These are phyloP conservation scores for Gonium pectorale DNA, from an alignment of 139 green algal genomes.

Conservation along the genomic window DNA sequence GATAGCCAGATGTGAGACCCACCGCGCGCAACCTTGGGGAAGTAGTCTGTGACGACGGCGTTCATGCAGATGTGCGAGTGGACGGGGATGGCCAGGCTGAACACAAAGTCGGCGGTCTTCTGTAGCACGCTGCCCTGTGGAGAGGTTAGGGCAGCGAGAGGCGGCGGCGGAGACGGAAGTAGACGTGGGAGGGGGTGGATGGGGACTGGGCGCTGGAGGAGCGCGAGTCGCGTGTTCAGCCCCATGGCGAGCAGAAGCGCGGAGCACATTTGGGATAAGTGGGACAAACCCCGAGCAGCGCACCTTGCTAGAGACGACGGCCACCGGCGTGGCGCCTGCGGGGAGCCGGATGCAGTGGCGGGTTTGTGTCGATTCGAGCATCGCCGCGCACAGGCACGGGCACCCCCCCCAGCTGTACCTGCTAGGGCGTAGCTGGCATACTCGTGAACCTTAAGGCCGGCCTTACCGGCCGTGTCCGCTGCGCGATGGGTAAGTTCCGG, in stretches of 20 bases:
- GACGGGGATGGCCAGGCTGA: conserved; percentile 72
- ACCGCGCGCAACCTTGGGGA: conserved; percentile 71
- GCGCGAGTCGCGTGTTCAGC: too few relatives aligned
- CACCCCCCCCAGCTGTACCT: too few relatives aligned
- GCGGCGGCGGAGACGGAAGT: neutral
- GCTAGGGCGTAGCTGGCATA: conserved; percentile 62
- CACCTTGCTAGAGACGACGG: conserved; percentile 45
- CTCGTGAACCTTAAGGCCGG: conserved; percentile 64
- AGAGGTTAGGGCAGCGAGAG: neutral
- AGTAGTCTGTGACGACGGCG: conserved; percentile 82
- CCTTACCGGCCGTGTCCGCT: conserved; percentile 68
- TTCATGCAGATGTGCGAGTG: conserved; percentile 85
- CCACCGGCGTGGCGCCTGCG: conserved; percentile 44
- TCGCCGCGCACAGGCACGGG: too few relatives aligned
- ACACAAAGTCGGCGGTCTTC: conserved; percentile 64
- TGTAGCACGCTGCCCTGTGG: conserved; percentile 58
- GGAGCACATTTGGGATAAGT: too few relatives aligned
- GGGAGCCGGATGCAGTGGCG: neutral
- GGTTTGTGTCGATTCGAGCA: too few relatives aligned
- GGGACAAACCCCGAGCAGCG: neutral
- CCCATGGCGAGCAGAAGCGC: neutral
- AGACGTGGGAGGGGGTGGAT: neutral
- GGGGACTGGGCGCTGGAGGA: too few relatives aligned
- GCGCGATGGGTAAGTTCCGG: conserved; percentile 33
- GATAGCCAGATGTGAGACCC: too few relatives aligned